Evolutionary conservation across 306 rosid genomes (phyloP), one percentile per base, ranked within the genome.

Genomic region (Bauhinia variegata): DNA sequence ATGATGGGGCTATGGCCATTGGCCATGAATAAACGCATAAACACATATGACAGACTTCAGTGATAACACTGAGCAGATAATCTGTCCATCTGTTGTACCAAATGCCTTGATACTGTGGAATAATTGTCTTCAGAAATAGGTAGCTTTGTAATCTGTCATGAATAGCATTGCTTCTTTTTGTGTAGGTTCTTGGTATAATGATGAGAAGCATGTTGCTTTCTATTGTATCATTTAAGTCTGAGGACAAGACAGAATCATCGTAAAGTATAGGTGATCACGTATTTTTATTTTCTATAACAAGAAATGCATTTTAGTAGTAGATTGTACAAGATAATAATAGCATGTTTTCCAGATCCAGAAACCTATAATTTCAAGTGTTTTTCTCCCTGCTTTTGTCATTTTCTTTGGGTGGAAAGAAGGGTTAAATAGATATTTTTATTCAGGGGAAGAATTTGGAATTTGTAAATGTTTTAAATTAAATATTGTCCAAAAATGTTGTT

Each of bases 1-100:
- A 46, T 38, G 80, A 66, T 60, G 65, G 67, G 65, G 28, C 28
- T 2, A 23, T 23, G 71, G 67, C 63, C 79, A 48, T 11, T 23
- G 71, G 67, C 63, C 79, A 48, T 11, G 43, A 80, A 79, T 82
- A 84, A 84, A 46, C 63, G 55, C 76, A 38, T n/a, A n/a, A n/a
- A n/a, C n/a, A 36, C 50, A 68, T 31, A 56, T 48, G 80, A 39
- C 78, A 39, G 28, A 79, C 83, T 71, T 68, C 79, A 60, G 6
- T 43, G 28, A 23, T 23, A 2, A 23, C 28, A 23, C 28, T 68
- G 70, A 62, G 73, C 61, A 30, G 76, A 73, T 57, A 63, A 36
- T 67, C 8, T 66, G 55, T 54, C 68, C 48, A 7, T 37, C 34
- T 67, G 37, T 54, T 47, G 43, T 65, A 54, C 54, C 76, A 54